Conservation (phyloP, 352 stramenopile genomes). For the Pythium diclinum region DNA sequence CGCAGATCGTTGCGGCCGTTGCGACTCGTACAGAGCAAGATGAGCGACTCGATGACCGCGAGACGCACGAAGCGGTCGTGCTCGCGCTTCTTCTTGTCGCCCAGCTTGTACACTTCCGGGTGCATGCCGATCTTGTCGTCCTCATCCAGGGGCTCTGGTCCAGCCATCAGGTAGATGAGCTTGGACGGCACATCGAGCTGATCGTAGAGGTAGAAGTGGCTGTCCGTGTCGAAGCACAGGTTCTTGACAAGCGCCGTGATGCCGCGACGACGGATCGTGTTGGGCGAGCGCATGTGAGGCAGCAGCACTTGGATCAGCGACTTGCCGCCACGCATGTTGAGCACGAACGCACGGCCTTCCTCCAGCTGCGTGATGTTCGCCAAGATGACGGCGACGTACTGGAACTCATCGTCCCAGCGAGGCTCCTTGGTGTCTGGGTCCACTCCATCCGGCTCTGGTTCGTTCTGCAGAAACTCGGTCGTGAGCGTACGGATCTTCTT, state of each 20-base stretch:
- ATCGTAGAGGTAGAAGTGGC: conserved; percentile 87
- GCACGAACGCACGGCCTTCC: conserved; percentile 70
- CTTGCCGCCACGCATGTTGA: conserved; percentile 67
- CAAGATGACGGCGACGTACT: conserved; percentile 85
- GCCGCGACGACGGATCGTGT: conserved; percentile 75
- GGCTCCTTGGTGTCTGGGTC: conserved; percentile 65
- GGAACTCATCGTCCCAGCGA: conserved; percentile 87
- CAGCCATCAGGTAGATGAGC: conserved; percentile 69
- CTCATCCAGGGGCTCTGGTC: conserved; percentile 69
- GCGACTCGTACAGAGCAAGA: conserved; percentile 76
- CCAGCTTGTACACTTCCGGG: conserved; percentile 67
- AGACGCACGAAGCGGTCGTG: conserved; percentile 70
- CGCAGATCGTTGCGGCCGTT: conserved; percentile 77
- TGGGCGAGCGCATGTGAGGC: conserved; percentile 76
- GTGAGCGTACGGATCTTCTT: conserved; percentile 80
- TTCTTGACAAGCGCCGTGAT: conserved; percentile 71
- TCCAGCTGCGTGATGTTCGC: conserved; percentile 84
- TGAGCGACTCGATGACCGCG: conserved; percentile 63
- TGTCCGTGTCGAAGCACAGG: conserved; percentile 86
- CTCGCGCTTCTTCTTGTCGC: conserved; percentile 83
- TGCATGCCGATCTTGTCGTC: conserved; percentile 84
- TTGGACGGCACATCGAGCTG: conserved; percentile 80
- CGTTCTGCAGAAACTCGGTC: conserved; percentile 60
- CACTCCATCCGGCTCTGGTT: conserved; percentile 75
- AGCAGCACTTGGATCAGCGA: conserved; percentile 64